Base-by-base conservation (phyloP, 257 asterid species). In the Fraxinus quadrangulata region DNA sequence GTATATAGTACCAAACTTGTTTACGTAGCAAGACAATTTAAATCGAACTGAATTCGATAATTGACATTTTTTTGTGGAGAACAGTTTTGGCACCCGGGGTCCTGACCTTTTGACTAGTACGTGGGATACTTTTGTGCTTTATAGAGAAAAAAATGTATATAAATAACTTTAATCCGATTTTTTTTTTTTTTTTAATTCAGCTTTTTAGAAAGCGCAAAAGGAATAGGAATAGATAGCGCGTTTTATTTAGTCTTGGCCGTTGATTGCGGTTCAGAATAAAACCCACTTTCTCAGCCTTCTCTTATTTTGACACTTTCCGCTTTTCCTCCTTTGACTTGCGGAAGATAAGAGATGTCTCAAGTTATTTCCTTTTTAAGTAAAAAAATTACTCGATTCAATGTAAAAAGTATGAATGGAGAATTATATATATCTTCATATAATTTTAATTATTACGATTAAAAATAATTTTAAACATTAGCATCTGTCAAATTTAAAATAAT, bases 201-300 rank as follows among this genome's bases (percentile, higher is more conserved):
- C 12, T 34, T 24, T 26, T 33, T 0, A n/a, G 31, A 51, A 79
- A 78, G 75, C 8, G 24, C 9, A 71, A 51, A 69, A 3, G 16
- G 12, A 19, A 59, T 34, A 14, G 33, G 33, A 31, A 31, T 31
- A 31, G 30, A 30, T 68, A 74, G 40, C 66, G 24, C 33, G 31
- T 24, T 61, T 24, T 63, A 14, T 7, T 45, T 56, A 54, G 56
- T 65, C 68, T 3, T 24, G 73, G 80, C 88, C 86, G 88, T 84
- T 79, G 85, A 84, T 81, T 81, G 85, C 88, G 84, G 85, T 81
- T 76, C 71, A 74, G 81, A 84, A 79, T 70, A 54, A 77, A 72
- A 17, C 80, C 77, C 71, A 67, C 79, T 26, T 42, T 63, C 69
- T 24, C 69, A 26, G 6, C 59, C 75, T 51, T 79, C 79, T 36